Evolutionary conservation across 495 filamentous ascomycete genomes (phyloP), one percentile per base, ranked within the genome.

Genomic region (Wilcoxina mikolae): DNA sequence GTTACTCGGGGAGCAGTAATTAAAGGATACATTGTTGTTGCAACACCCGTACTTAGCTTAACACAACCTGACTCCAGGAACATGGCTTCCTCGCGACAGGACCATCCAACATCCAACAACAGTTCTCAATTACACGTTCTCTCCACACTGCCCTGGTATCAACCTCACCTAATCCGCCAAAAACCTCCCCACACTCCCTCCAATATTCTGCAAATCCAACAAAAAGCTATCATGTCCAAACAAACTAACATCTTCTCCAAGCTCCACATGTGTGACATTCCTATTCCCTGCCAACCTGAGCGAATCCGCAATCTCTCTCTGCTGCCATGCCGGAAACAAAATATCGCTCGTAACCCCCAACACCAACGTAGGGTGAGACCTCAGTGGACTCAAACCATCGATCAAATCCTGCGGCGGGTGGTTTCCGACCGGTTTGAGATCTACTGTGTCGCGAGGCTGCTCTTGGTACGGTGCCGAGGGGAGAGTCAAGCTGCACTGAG

Each of bases 181-280:
- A 68, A 96, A 98, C 56, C 72, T 77, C 60, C 78, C 81, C 18
- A 96, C 71, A 15, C 78, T 80, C 2, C 87, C 85, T 3, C 93
- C 91, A 27, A 99, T 85, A 57, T 94, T 80, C 69, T 94, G 82
- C 38, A 95, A 70, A 68, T 99, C 91, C 20, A 99, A 69, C 55
- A 99, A 71, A 62, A 99, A 99, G 1, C 89, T 96, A 64, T 99
- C 91, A 67, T 99, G 91, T 3, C 91, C 91, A 65, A 96, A 99
- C 55, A 94, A 59, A 50, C 87, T 94, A 55, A 85, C 73, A 68
- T 95, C 88, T 69, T 94, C 87, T 38, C 87, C 91, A 25, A 96
- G 70, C 67, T 99, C 93, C 7, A 87, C 75, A 70, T 99, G 87
- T 51, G 79, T 80, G 1, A 96, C 87, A 9, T 70, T 78, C 52